phyloP scores from a whole-genome alignment of 306 rosid genomes.

The Dalbergia cultrata region DNA sequence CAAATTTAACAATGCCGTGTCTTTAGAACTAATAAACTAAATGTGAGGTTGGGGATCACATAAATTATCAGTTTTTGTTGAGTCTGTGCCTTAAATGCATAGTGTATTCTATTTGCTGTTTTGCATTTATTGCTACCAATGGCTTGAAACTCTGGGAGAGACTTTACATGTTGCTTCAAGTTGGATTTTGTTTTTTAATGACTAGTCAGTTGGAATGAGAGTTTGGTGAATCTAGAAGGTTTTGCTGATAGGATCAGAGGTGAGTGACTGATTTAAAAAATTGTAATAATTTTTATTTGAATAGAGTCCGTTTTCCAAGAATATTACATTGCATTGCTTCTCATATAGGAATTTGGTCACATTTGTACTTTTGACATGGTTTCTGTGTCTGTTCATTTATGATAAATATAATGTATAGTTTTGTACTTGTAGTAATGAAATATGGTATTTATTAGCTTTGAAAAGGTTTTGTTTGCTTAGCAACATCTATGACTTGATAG shows the following conservation, averaged over 20 bases:
- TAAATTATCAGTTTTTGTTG: slow-evolving; percentile 17
- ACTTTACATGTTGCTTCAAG: slow-evolving; percentile 15
- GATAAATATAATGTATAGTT: slow-evolving; percentile 2
- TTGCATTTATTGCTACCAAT: slow-evolving; percentile 26
- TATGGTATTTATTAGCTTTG: slow-evolving; percentile 38
- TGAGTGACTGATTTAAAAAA: neutral
- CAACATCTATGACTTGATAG: slow-evolving; percentile 20
- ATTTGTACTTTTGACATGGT: slow-evolving; percentile 25
- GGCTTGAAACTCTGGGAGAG: slow-evolving; percentile 16
- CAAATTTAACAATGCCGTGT: slow-evolving; percentile 3
- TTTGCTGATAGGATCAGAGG: neutral
- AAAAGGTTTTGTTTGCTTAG: slow-evolving; percentile 29
- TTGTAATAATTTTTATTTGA: slow-evolving; percentile 1
- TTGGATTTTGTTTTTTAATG: slow-evolving; percentile 12
- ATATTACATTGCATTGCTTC: neutral
- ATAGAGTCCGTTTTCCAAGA: slow-evolving; percentile 7
- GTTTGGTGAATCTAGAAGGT: slow-evolving; percentile 26
- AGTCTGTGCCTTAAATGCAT: slow-evolving; percentile 23
- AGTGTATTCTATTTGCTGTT: slow-evolving; percentile 24
- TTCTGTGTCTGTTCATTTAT: neutral
- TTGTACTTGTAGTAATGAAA: slow-evolving; percentile 14
- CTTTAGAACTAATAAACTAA: slow-evolving; percentile 18
- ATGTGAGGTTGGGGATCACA: slow-evolving; percentile 6
- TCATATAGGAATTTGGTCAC: neutral
- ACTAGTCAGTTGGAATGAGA: slow-evolving; percentile 1